Conservation (phyloP, 2,329 filamentous ascomycete genomes). For the Xylariaceae sp. region DNA sequence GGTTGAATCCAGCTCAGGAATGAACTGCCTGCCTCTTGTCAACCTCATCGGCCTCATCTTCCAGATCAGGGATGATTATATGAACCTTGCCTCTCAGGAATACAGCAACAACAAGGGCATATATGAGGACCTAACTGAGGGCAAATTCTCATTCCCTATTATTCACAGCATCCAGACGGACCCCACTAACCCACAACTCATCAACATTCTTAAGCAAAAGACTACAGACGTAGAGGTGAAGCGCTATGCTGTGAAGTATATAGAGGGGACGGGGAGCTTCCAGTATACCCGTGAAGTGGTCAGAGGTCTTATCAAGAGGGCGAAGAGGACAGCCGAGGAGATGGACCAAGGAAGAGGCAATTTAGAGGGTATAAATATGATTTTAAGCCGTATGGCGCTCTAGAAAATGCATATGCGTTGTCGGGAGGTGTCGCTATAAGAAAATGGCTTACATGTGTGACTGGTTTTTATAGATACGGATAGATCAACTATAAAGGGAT, state of each 20-base stretch:
- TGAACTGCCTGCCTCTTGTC: constrained; percentile 84
- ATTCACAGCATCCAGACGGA: constrained; percentile 89
- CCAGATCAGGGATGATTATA: constrained; percentile 93
- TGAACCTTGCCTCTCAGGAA: constrained; percentile 77
- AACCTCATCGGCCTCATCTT: constrained; percentile 86
- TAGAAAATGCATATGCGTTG: too few relatives aligned
- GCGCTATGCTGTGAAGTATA: constrained; percentile 86
- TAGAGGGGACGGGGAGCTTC: constrained; percentile 90
- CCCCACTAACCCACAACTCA: constrained; percentile 76
- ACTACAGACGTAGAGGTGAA: constrained; percentile 88
- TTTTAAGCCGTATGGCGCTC: too few relatives aligned
- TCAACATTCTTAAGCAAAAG: constrained; percentile 93
- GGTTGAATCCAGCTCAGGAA: constrained; percentile 63
- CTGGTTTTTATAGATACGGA: too few relatives aligned
- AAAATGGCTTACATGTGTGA: too few relatives aligned
- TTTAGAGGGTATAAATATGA: too few relatives aligned
- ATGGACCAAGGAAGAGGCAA: too few relatives aligned
- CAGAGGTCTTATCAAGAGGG: constrained; percentile 67
- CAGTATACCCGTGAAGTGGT: constrained; percentile 79
- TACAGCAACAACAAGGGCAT: constrained; percentile 92
- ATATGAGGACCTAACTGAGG: constrained; percentile 94
- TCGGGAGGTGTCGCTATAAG: too few relatives aligned
- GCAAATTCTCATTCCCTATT: constrained; percentile 95
- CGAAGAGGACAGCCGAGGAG: constrained; percentile 66
- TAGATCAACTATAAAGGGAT: too few relatives aligned